Conservation (phyloP, 371 early-diverging fungal genomes). For the Apophysomyces elegans region DNA sequence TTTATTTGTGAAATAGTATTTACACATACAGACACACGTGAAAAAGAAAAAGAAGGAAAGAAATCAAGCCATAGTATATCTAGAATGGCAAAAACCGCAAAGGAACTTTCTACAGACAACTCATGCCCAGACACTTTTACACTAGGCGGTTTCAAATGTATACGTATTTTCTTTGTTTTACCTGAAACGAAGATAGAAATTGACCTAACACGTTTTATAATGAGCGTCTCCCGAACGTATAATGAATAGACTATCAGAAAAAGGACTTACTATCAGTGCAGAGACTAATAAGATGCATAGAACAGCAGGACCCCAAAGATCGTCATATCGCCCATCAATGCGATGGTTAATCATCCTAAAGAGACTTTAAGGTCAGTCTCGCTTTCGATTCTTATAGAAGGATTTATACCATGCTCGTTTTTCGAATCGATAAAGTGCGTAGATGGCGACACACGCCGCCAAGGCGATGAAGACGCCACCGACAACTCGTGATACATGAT, state of each 20-base stretch:
- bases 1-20: slow-evolving; percentile 6
- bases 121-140: slow-evolving; percentile 18
- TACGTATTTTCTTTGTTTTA: not conserved
- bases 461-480: slow-evolving; percentile 77
- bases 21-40: too few species aligned
- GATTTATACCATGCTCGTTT: slow-evolving; percentile 70
- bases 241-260: too few species aligned
- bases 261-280: slow-evolving; percentile 23
- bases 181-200: slow-evolving; percentile 29
- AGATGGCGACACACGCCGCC: slow-evolving; percentile 66
- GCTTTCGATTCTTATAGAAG: slow-evolving; percentile 26
- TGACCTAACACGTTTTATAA: slow-evolving; percentile 7
- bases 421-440: slow-evolving; percentile 87
- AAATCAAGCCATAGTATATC: slow-evolving; percentile 5
- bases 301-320: slow-evolving; percentile 70
- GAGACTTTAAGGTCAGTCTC: slow-evolving; percentile 29
- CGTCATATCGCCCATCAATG: slow-evolving; percentile 57
- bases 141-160: not conserved
- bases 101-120: not conserved
- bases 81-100: not conserved
- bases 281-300: slow-evolving; percentile 79
- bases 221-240: not conserved
- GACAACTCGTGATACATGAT: slow-evolving; percentile 72
- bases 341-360: slow-evolving; percentile 59
- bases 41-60: not conserved